These are phyloP conservation scores for Mycosarcoma maydis DNA, from an alignment of 1,284 basidiomycete species.

Conservation along the genomic window DNA sequence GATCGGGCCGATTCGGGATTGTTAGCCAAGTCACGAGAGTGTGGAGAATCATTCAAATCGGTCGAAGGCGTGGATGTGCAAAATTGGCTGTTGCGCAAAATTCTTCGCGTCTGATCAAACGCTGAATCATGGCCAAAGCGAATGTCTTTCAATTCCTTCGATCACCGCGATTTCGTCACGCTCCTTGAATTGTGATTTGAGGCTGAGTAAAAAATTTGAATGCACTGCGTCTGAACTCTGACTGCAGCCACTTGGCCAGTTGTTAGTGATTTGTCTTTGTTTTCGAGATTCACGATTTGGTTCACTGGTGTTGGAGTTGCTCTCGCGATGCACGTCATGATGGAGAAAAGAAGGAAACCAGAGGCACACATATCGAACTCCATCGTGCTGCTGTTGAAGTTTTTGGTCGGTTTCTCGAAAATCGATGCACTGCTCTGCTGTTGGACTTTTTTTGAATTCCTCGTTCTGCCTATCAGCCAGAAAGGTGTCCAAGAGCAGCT, in stretches of 20 bases:
- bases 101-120: conserved; percentile 30
- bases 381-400: not conserved
- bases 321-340: too few relatives aligned
- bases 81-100: conserved; percentile 11
- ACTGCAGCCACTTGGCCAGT: too few relatives aligned
- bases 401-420: too few relatives aligned
- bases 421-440: too few relatives aligned
- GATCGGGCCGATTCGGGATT: too few relatives aligned
- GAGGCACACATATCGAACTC: too few relatives aligned
- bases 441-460: too few relatives aligned
- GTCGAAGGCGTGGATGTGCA: conserved; percentile 1
- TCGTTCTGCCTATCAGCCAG: too few relatives aligned
- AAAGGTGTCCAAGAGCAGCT: too few relatives aligned
- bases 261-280: too few relatives aligned
- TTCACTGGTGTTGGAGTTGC: conserved; percentile 4
- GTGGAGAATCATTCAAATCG: conserved; percentile 17
- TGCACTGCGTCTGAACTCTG: conserved; percentile 3
- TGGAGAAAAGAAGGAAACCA: not conserved
- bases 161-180: conserved; percentile 34
- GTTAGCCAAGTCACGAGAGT: too few relatives aligned
- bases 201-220: conserved; percentile 38
- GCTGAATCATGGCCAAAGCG: conserved; percentile 12
- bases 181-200: not conserved
- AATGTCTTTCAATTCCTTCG: conserved; percentile 44
- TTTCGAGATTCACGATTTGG: not conserved